Evolutionary conservation across 1,139 yeast genomes (phyloP).

Genomic region (Hanseniaspora sp.): DNA sequence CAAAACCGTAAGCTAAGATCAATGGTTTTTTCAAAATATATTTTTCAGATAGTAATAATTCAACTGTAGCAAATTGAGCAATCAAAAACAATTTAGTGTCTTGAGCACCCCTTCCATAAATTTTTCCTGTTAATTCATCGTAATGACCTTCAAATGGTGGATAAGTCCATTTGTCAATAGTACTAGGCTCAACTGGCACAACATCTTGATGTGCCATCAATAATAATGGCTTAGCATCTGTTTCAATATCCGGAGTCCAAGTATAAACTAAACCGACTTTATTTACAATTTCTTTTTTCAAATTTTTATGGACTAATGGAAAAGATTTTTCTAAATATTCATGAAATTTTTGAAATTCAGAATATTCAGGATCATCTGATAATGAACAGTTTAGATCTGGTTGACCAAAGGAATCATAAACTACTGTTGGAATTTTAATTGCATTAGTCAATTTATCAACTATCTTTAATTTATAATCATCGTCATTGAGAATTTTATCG

Average conservation of each 20-base stretch:
- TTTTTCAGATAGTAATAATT: slow-evolving; percentile 32
- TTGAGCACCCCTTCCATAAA: slow-evolving; percentile 48
- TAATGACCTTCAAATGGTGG: slow-evolving; percentile 53
- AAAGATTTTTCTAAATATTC: slow-evolving; percentile 44
- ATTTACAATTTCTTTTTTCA: slow-evolving; percentile 49
- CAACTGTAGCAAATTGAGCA: slow-evolving; percentile 41
- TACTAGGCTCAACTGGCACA: slow-evolving; percentile 53
- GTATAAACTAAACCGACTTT: slow-evolving; percentile 55
- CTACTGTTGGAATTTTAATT: slow-evolving; percentile 50
- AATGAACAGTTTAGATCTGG: slow-evolving; percentile 37
- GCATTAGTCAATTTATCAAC: slow-evolving; percentile 42
- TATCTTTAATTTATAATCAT: slow-evolving; percentile 34
- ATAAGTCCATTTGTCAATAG: slow-evolving; percentile 45
- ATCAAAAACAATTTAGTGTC: slow-evolving; percentile 47
- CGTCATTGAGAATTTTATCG: slow-evolving; percentile 31
- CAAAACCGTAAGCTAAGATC: slow-evolving; percentile 45
- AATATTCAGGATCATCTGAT: slow-evolving; percentile 21
- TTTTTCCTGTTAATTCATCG: slow-evolving; percentile 37
- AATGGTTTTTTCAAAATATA: slow-evolving; percentile 39
- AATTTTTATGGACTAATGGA: slow-evolving; percentile 43
- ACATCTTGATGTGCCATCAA: slow-evolving; percentile 64
- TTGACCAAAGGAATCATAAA: slow-evolving; percentile 42
- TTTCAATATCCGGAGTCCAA: slow-evolving; percentile 32
- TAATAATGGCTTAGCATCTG: slow-evolving; percentile 46
- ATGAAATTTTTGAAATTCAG: slow-evolving; percentile 35